phyloP scores from a whole-genome alignment of 225 moss, liverwort and hornwort species.

The Takakia lepidozioides region DNA sequence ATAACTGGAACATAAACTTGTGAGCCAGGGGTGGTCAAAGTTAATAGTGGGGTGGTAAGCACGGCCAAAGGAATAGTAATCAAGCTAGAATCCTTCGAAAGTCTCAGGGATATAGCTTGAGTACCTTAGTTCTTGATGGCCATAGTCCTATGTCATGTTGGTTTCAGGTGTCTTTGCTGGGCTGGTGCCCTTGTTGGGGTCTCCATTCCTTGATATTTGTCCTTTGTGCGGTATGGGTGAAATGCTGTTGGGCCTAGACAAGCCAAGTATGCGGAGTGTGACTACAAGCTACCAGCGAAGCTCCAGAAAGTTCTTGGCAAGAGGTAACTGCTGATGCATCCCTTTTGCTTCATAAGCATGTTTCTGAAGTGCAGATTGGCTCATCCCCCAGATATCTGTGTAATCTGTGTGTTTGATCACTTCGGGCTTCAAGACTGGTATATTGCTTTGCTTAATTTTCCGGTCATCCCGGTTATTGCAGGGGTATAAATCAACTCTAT shows the following conservation, averaged over 20 bases:
- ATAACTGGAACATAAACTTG: no score
- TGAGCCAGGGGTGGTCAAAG: no score
- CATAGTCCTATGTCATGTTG: background rate
- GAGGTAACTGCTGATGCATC: no score
- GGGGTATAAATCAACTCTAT: slow-evolving; percentile 48
- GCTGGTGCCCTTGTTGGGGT: background rate
- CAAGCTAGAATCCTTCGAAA: no score
- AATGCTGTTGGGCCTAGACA: slow-evolving; percentile 22
- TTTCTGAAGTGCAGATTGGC: background rate
- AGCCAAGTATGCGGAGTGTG: slow-evolving; percentile 32
- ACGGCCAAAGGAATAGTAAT: no score
- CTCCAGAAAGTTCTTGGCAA: slow-evolving; percentile 40
- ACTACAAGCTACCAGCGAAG: slow-evolving; percentile 52
- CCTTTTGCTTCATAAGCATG: no score
- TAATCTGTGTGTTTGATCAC: background rate
- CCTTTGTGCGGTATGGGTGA: no score
- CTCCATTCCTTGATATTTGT: background rate
- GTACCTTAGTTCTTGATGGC: background rate
- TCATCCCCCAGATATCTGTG: background rate
- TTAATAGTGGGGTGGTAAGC: no score
- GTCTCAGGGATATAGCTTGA: no score
- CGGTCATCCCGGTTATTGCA: slow-evolving; percentile 4
- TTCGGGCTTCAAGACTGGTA: background rate
- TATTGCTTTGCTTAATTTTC: slow-evolving; percentile 7
- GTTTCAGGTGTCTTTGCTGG: slow-evolving; percentile 1